Evolutionary conservation across 2,329 filamentous ascomycete species (phyloP).

Genomic region (Xenoacremonium recifei): DNA sequence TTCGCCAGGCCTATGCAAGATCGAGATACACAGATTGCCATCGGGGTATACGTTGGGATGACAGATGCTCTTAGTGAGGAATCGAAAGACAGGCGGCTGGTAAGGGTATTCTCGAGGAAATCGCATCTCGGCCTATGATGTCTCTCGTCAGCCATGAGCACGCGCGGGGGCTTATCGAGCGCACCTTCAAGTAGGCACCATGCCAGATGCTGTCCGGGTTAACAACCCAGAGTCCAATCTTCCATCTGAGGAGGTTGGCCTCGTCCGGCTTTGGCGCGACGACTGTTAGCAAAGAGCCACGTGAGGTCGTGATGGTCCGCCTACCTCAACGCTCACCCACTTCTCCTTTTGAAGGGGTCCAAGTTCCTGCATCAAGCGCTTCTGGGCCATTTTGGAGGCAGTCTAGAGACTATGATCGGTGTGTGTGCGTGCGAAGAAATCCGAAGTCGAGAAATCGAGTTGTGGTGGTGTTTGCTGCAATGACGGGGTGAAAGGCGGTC

Average conservation of each 20-base stretch:
- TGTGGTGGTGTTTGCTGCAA: constrained; percentile 2
- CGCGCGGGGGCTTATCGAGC: constrained; percentile 7
- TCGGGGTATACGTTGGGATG: constrained; percentile 95
- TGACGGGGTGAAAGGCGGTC: constrained; percentile 26
- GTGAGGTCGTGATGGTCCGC: constrained; percentile 28
- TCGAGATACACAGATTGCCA: constrained; percentile 92
- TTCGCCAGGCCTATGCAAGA: constrained; percentile 88
- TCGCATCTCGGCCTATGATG: constrained; percentile 69
- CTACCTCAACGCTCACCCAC: constrained; percentile 87
- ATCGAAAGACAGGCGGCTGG: constrained; percentile 84
- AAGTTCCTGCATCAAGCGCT: constrained; percentile 87
- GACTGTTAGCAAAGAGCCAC: neutral
- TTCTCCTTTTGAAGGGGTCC: constrained; percentile 81
- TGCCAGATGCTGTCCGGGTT: constrained; percentile 91
- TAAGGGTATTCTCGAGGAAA: constrained; percentile 91
- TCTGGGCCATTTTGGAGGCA: constrained; percentile 48
- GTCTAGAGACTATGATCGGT: neutral
- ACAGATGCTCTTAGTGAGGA: constrained; percentile 70
- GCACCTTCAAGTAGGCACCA: constrained; percentile 81
- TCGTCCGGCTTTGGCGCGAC: constrained; percentile 60
- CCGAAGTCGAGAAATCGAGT: neutral
- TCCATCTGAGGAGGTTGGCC: constrained; percentile 85
- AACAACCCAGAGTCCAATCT: constrained; percentile 83
- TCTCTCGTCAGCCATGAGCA: neutral
- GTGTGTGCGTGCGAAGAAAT: constrained; percentile 4